Evolutionary conservation across 164 flowering plant species (phyloP).

Genomic region (Vitis vinifera): ASM3070453v1 NC_081815.1:11131501-11132000

Average conservation of each 20-base stretch:
- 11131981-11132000: constrained; percentile 96
- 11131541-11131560: no score
- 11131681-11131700: background rate
- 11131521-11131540: constrained; percentile 3
- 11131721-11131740: background rate
- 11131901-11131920: constrained; percentile 94
- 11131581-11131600: constrained; percentile 15
- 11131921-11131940: constrained; percentile 93
- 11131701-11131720: background rate
- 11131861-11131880: constrained; percentile 98
- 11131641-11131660: background rate
- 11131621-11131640: background rate
- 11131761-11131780: no score
- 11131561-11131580: background rate
- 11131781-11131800: background rate
- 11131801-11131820: background rate
- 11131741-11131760: no score
- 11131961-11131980: constrained; percentile 92
- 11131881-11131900: constrained; percentile 93
- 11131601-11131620: background rate
- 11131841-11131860: constrained; percentile 80
- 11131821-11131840: constrained; percentile 44
- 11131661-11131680: constrained; percentile 3
- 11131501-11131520: constrained; percentile 21
- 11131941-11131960: constrained; percentile 83